Base-by-base conservation (phyloP, 441 rosid species). In the Monsonia emarginata region DNA sequence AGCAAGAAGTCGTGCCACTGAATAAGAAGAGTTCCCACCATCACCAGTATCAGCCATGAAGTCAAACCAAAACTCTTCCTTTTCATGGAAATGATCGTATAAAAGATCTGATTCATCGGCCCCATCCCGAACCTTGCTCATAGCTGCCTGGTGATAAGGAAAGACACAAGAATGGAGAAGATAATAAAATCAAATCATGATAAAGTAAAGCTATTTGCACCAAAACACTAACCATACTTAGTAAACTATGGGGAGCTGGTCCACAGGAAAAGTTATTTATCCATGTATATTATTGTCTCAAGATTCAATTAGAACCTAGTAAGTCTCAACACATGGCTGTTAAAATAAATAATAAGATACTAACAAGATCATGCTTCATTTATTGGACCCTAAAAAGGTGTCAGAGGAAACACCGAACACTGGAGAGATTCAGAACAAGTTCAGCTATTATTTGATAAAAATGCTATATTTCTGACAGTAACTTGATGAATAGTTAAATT, bases 31-130 rank as follows among this genome's bases (percentile, higher is more conserved):
- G 71, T 94, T 94, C 46, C 99, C 99, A 77, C 99, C 99, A 82
- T 94, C 99, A 76, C 97, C 99, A 58, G 99, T 94, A 81, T 94
- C 99, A 75, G 97, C 99, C 95, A 95, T 89, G 82, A 95, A 95
- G 71, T 95, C 99, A 83, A 95, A 95, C 99, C 99, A 94, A 36
- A 94, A 72, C 22, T 87, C 94, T 11, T 86, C 84, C 66, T 85
- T 83, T 66, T 88, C 88, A 64, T 82, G 78, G 61, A 89, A 85
- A 67, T 95, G 96, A 75, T 95, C 96, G 65, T 80, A 91, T 40
- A 94, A 76, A 66, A 88, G 78, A 71, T 91, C 97, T 63, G 82
- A 70, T 31, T 72, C 78, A 66, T 77, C 72, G 60, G 73, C 81
- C 71, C 85, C 86, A 65, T 82, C 86, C 65, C 75, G 78, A 30